Evolutionary conservation across 1,284 basidiomycete species (phyloP), one percentile per base, ranked within the genome.

Genomic region (Fomitopsis pinicola): DNA sequence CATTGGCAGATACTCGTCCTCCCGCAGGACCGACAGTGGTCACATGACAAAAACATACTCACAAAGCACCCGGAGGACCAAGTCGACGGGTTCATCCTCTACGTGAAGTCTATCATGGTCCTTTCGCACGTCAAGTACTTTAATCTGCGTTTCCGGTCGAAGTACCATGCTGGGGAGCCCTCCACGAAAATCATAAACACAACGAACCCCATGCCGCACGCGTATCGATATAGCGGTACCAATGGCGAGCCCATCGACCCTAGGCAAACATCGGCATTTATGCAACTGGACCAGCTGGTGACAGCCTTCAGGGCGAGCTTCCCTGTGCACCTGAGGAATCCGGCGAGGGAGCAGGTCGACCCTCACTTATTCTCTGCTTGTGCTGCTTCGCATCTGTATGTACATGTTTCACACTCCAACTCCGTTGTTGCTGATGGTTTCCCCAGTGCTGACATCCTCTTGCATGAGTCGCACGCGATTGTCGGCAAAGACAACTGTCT

Each of bases 401-500:
- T 30, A 15, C 14, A 40, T 22, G 40, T 46, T 9, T 38, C 19
- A 8, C 30, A 33, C 30, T 10, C 15, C 10, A 59, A 48, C 17
- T n/a, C 9, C 54, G 10, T 62, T 33, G 10, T 35, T 38, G 57
- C 42, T 44, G 26, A 60, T 12, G 33, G 5, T 26, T 30, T 30
- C 61, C 55, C n/a, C 60, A 90, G 88, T 9, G 82, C 85, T 7
- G 80, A 73, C 7, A 86, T 91, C 59, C 73, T 88, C 17, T 74
- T 91, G 38, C 89, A 91, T 65, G 89, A 91, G 64, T 86, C 88
- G 0, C 88, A 91, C 68, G 86, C 88, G 15, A 80, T 84, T 62
- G 76, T 87, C 54, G 76, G 78, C 38, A 74, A 72, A 54, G 76
- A 77, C n/a, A 81, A 80, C 28, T 90, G 89, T 67, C 77, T 83